A percentile compares a stretch with the other conserved stretches of the same genome.
These are phyloP conservation scores for Globisporangium parvum DNA, from an alignment of 352 stramenopile genomes.

Conservation along the genomic window DNA sequence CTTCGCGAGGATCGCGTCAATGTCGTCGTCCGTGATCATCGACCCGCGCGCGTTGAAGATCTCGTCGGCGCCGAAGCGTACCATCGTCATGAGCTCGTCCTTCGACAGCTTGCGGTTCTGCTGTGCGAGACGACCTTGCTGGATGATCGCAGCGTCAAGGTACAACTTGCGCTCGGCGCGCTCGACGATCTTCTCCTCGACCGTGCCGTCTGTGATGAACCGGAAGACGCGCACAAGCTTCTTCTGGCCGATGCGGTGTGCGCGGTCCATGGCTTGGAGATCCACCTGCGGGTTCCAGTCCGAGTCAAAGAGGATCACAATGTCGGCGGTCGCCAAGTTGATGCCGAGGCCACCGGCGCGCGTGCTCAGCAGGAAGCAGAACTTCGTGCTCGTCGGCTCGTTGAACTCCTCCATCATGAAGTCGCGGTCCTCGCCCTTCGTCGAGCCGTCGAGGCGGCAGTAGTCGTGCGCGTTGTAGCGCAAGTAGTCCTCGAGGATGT, in stretches of 20 bases:
- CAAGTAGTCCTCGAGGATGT: conserved; percentile 99
- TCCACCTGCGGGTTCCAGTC: conserved; percentile 99
- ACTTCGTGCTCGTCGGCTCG: conserved; percentile 92
- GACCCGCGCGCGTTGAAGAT: conserved; percentile 86
- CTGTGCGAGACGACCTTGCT: conserved; percentile 95
- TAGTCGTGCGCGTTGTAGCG: conserved; percentile 81
- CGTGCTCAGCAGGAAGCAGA: conserved; percentile 97
- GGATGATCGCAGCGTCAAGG: conserved; percentile 98
- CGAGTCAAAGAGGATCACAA: conserved; percentile 97
- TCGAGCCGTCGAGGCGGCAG: conserved; percentile 78
- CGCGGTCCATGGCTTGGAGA: conserved; percentile 97
- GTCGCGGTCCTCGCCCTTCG: conserved; percentile 83
- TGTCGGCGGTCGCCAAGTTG: conserved; percentile 98
- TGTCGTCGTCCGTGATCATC: conserved; percentile 91
- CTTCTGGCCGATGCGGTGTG: conserved; percentile 97
- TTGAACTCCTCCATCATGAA: conserved; percentile 98
- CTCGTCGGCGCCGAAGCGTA: conserved; percentile 87
- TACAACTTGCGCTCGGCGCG: conserved; percentile 98
- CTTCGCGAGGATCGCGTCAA: conserved; percentile 88
- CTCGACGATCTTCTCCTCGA: conserved; percentile 99
- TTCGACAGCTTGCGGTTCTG: conserved; percentile 92
- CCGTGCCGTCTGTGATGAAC: conserved; percentile 96
- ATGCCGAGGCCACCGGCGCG: conserved; percentile 95
- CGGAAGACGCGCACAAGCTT: conserved; percentile 98
- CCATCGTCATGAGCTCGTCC: conserved; percentile 97